Conservation (phyloP, 805 yeast genomes). For the Danielia reshetovae region DNA sequence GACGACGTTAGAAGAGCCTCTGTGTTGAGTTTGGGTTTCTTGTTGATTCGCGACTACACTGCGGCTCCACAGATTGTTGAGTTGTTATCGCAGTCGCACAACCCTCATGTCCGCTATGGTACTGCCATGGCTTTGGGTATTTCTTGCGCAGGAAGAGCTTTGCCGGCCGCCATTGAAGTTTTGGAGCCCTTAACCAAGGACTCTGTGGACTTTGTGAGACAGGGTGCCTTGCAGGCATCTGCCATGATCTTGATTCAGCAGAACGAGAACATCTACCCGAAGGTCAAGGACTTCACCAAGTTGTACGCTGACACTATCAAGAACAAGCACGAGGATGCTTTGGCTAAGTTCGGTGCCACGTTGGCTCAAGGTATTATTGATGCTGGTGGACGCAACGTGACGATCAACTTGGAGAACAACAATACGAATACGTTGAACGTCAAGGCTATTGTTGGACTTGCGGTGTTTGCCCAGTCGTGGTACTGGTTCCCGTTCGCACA, state of each 20-base stretch:
- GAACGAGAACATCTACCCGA: constrained; percentile 77
- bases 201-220: constrained; percentile 95
- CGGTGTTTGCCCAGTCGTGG: constrained; percentile 92
- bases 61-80: constrained; percentile 96
- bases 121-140: constrained; percentile 96
- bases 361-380: constrained; percentile 96
- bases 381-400: constrained; percentile 98
- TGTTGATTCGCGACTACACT: constrained; percentile 82
- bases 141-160: constrained; percentile 92
- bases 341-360: constrained; percentile 97
- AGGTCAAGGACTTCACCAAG: constrained; percentile 73
- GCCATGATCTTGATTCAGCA: constrained; percentile 88
- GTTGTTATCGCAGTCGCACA: constrained; percentile 86
- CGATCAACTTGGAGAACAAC: constrained; percentile 81
- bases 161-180: constrained; percentile 84
- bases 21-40: constrained; percentile 86
- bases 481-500: constrained; percentile 98
- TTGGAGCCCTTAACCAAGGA: constrained; percentile 90
- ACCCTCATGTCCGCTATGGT: constrained; percentile 98
- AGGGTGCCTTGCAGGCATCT: constrained; percentile 91
- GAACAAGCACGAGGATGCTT: constrained; percentile 91
- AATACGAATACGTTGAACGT: constrained; percentile 88
- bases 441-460: constrained; percentile 87
- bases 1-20: constrained; percentile 97
- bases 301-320: constrained; percentile 70